A percentile compares a stretch with the other conserved stretches of the same genome.
Conservation (phyloP, 1,284 basidiomycete species). For the Tilletia walkeri region DNA sequence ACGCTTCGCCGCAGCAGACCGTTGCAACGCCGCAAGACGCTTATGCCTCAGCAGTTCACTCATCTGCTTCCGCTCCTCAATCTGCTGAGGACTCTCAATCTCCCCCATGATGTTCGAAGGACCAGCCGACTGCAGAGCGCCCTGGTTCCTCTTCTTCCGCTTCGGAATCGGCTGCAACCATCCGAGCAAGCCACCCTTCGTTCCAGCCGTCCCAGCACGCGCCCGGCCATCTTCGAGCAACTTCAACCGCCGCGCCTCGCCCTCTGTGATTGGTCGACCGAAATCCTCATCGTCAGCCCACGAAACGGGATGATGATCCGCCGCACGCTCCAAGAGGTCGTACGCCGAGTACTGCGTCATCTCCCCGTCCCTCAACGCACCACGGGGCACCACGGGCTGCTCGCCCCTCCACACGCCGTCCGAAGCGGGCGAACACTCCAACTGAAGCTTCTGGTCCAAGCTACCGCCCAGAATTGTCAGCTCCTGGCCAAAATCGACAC, state of each 20-base stretch:
- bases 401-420: slow-evolving; percentile 32
- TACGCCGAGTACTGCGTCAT: slow-evolving; percentile 38
- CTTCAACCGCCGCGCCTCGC: slow-evolving; percentile 39
- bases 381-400: slow-evolving; percentile 33
- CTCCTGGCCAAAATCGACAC: neutral
- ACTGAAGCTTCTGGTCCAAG: slow-evolving; percentile 23
- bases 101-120: slow-evolving; percentile 9
- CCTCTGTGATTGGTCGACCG: slow-evolving; percentile 41
- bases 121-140: slow-evolving; percentile 13
- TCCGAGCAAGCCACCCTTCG: neutral
- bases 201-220: neutral
- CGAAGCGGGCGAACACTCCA: slow-evolving; percentile 25
- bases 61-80: slow-evolving; percentile 29
- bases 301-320: slow-evolving; percentile 33
- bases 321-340: slow-evolving; percentile 36
- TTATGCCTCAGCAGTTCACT: slow-evolving; percentile 34
- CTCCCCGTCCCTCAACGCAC: slow-evolving; percentile 34
- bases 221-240: slow-evolving; percentile 18
- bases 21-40: slow-evolving; percentile 30
- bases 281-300: slow-evolving; percentile 53
- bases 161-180: slow-evolving; percentile 14
- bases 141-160: neutral
- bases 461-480: slow-evolving; percentile 6
- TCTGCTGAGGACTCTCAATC: slow-evolving; percentile 36
- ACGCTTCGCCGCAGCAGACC: slow-evolving; percentile 9